Conservation (phyloP, 83 land plant genomes). For the Thuja plicata region DNA sequence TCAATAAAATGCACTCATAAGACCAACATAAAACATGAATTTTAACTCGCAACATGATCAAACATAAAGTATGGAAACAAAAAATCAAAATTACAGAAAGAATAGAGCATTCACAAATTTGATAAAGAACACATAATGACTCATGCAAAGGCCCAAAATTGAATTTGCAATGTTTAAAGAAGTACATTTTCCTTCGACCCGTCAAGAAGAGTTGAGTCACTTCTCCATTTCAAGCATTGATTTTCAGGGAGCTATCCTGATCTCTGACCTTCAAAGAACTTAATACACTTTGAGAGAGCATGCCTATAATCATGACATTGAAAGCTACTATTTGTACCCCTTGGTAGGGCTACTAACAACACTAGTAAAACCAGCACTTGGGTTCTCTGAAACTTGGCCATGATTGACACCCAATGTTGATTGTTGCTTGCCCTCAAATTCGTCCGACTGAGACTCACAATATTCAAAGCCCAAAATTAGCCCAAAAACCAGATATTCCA, state of each 20-base stretch:
- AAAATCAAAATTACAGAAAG: too few relatives aligned
- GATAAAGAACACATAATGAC: too few relatives aligned
- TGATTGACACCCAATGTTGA: neutral
- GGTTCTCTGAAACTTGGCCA: neutral
- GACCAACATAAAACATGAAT: too few relatives aligned
- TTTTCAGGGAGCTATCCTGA: slow-evolving; percentile 20
- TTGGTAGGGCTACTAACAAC: neutral
- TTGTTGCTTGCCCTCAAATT: too few relatives aligned
- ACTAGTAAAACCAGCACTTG: neutral
- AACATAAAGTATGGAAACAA: too few relatives aligned
- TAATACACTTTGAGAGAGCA: slow-evolving; percentile 13
- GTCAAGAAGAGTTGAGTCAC: slow-evolving; percentile 22
- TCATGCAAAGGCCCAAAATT: too few relatives aligned
- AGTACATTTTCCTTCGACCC: neutral
- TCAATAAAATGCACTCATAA: too few relatives aligned
- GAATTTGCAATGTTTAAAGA: too few relatives aligned
- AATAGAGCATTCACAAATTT: neutral
- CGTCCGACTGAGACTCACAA: too few relatives aligned
- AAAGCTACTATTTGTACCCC: neutral
- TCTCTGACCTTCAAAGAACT: slow-evolving; percentile 32
- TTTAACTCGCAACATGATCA: too few relatives aligned
- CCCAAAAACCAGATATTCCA: too few relatives aligned
- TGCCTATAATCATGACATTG: neutral
- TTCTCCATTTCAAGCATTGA: slow-evolving; percentile 22
- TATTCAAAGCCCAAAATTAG: too few relatives aligned